Conservation (phyloP, 2,329 filamentous ascomycete genomes). For the Penicillium crustosum region DNA sequence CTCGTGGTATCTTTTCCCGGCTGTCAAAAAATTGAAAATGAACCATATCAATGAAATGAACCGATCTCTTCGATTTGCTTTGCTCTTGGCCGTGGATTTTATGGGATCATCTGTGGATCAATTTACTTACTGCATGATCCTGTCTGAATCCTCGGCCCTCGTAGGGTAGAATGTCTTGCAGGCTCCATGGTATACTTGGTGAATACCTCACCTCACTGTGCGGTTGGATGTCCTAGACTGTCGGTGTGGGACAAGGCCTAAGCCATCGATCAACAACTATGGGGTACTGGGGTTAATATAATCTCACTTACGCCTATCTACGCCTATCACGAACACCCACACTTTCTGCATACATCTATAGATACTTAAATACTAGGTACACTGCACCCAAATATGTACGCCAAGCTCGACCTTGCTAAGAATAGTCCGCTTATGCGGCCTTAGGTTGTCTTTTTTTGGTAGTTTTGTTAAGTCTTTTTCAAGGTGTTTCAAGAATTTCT, state of each 20-base stretch:
- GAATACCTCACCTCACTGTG: not conserved
- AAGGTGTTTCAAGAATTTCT: too few relatives aligned
- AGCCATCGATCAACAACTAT: not conserved
- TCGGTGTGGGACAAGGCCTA: not conserved
- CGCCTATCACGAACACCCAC: not conserved
- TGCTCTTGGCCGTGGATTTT: not conserved
- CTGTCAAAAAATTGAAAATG: slow-evolving; percentile 37
- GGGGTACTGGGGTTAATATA: not conserved
- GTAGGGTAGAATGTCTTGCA: slow-evolving; percentile 6
- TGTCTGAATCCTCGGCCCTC: not conserved
- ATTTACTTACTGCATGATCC: not conserved
- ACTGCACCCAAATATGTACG: too few relatives aligned
- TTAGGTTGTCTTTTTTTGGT: not conserved
- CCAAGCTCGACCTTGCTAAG: too few relatives aligned
- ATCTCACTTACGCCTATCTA: not conserved
- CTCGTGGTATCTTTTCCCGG: slow-evolving; percentile 32
- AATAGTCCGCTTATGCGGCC: not conserved
- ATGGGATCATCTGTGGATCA: not conserved
- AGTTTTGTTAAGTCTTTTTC: not conserved
- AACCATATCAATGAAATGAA: slow-evolving; percentile 43
- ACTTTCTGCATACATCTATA: not conserved
- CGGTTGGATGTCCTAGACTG: not conserved
- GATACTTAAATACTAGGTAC: too few relatives aligned
- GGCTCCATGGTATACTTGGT: not conserved
- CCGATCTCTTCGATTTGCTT: slow-evolving; percentile 15